These are phyloP conservation scores for Teratosphaeria nubilosa DNA, from an alignment of 2,329 filamentous ascomycete genomes.

Conservation along the genomic window DNA sequence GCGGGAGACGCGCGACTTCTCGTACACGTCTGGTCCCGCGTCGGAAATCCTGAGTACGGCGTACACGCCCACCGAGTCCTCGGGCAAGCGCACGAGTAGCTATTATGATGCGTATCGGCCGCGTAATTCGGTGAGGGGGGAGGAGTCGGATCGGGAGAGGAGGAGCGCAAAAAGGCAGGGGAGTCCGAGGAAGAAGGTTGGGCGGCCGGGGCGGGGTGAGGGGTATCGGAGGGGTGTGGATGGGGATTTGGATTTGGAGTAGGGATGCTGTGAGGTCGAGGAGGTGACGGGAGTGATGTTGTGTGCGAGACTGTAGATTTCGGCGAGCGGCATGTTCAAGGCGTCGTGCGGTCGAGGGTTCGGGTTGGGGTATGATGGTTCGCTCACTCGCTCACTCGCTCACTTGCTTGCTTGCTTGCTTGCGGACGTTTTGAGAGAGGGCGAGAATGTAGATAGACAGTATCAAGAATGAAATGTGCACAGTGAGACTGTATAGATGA, in stretches of 20 bases:
- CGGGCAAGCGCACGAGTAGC: slow-evolving; percentile 17
- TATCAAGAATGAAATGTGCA: not conserved
- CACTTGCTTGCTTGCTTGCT: not conserved
- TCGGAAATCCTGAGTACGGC: slow-evolving; percentile 26
- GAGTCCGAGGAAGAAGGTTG: slow-evolving; percentile 21
- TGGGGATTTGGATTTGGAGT: slow-evolving; percentile 9
- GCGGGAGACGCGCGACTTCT: slow-evolving; percentile 24
- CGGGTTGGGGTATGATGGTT: not conserved
- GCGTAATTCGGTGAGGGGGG: slow-evolving; percentile 12
- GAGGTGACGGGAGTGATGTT: not conserved
- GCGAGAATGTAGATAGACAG: not conserved
- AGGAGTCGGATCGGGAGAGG: slow-evolving; percentile 1
- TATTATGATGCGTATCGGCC: slow-evolving; percentile 29
- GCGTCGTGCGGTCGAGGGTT: not conserved
- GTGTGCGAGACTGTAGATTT: too few species aligned
- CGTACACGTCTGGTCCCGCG: slow-evolving; percentile 22
- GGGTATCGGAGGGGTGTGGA: slow-evolving; percentile 11
- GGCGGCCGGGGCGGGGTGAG: slow-evolving; percentile 6
- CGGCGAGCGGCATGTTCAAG: not conserved
- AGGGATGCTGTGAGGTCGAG: not conserved
- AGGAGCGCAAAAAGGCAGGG: slow-evolving; percentile 23
- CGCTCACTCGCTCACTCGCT: too few species aligned
- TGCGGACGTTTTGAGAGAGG: not conserved
- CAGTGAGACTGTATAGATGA: not conserved
- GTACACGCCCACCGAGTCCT: slow-evolving; percentile 28